A percentile compares a stretch with the other conserved stretches of the same genome.
phyloP scores from a whole-genome alignment of 495 filamentous ascomycete species.

The Aspergillus baeticus region DNA sequence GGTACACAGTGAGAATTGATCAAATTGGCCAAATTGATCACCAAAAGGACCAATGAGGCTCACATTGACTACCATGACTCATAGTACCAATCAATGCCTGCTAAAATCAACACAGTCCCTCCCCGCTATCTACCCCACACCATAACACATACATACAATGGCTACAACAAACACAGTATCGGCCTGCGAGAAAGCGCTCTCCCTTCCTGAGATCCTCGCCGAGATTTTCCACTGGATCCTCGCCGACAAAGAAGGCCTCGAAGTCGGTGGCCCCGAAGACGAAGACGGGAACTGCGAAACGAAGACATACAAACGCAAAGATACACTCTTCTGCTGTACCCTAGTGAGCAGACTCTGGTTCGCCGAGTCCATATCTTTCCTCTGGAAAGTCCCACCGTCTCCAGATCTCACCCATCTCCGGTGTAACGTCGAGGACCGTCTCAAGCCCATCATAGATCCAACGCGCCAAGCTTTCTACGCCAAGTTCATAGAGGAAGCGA shows the following conservation, averaged over 20 bases:
- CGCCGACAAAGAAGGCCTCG: background rate
- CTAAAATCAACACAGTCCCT: no score
- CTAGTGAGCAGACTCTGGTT: background rate
- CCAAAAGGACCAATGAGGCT: no score
- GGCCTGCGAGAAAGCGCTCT: background rate
- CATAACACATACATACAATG: no score
- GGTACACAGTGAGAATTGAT: no score
- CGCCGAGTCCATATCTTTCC: background rate
- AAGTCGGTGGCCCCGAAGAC: no score
- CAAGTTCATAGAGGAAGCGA: background rate
- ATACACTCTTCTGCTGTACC: background rate
- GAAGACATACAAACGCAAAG: no score
- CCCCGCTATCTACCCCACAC: no score
- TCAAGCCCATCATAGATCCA: background rate
- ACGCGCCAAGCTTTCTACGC: background rate
- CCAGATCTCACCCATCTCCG: background rate
- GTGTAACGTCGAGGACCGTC: background rate
- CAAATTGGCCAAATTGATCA: no score
- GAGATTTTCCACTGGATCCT: background rate
- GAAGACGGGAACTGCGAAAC: no score
- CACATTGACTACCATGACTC: no score
- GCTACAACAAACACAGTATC: no score
- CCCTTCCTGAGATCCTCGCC: background rate
- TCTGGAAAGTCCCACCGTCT: background rate
- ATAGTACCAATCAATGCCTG: no score